A percentile compares a stretch with the other conserved stretches of the same genome.
Conservation (phyloP, 768 basidiomycete genomes). For the Termitomyces sp. region DNA sequence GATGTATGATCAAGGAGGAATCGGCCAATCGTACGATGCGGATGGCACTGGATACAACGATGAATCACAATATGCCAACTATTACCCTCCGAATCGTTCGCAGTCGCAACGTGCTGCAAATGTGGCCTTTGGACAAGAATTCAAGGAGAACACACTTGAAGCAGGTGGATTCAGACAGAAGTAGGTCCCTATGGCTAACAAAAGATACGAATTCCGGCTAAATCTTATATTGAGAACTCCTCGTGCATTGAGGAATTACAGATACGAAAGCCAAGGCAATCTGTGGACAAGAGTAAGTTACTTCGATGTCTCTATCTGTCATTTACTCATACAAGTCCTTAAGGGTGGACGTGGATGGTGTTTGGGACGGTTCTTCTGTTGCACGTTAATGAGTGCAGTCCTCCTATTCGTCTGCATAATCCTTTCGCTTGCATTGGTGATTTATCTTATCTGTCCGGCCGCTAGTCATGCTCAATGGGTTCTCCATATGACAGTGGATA, state of each 20-base stretch:
- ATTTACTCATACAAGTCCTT: not conserved
- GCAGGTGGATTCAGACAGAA: conserved; percentile 8
- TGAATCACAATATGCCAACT: conserved; percentile 27
- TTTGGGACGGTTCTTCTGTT: conserved; percentile 71
- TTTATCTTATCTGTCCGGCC: conserved; percentile 20
- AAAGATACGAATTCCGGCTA: not conserved
- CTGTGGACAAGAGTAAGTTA: conserved; percentile 63
- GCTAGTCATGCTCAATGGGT: not conserved
- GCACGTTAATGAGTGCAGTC: conserved; percentile 62
- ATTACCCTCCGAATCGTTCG: conserved; percentile 25
- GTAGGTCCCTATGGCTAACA: conserved; percentile 9
- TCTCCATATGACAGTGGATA: conserved; percentile 54
- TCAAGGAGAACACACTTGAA: conserved; percentile 11
- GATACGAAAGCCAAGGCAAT: conserved; percentile 56
- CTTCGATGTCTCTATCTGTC: conserved; percentile 2
- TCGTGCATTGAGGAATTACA: conserved; percentile 46
- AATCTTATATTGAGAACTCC: conserved; percentile 26
- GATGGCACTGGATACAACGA: conserved; percentile 37
- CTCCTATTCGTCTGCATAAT: conserved; percentile 66
- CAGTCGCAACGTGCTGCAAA: conserved; percentile 19
- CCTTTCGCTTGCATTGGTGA: conserved; percentile 65
- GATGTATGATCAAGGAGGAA: conserved; percentile 49
- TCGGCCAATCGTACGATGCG: conserved; percentile 25
- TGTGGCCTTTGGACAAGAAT: conserved; percentile 9
- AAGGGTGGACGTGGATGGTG: conserved; percentile 63